Conservation (phyloP, 768 basidiomycete species). For the Pulveroboletus ravenelii region DNA sequence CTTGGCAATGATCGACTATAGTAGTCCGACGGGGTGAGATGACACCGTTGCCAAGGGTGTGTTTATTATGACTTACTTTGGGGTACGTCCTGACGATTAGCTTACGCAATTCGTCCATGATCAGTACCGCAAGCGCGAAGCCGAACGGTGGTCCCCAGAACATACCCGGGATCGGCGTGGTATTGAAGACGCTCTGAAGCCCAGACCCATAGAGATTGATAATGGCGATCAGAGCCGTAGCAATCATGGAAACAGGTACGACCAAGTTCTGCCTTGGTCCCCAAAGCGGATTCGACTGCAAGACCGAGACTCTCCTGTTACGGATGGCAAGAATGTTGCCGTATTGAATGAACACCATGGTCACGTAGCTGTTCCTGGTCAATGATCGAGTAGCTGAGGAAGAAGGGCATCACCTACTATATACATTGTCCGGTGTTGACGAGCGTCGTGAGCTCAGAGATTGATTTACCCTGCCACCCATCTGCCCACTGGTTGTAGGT, state of each 20-base stretch:
- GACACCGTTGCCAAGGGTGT: background rate
- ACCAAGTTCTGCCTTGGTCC: slow-evolving; percentile 42
- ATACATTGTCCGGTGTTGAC: slow-evolving; percentile 42
- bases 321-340: slow-evolving; percentile 40
- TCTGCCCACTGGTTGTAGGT: slow-evolving; percentile 38
- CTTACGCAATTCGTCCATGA: slow-evolving; percentile 43
- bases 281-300: slow-evolving; percentile 43
- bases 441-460: slow-evolving; percentile 29
- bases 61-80: slow-evolving; percentile 27
- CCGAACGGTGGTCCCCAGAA: slow-evolving; percentile 47
- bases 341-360: slow-evolving; percentile 45
- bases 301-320: slow-evolving; percentile 41
- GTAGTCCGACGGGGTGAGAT: slow-evolving; percentile 5
- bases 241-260: slow-evolving; percentile 35
- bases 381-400: background rate
- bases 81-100: slow-evolving; percentile 41
- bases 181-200: slow-evolving; percentile 40
- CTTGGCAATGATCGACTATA: slow-evolving; percentile 34
- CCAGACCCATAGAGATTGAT: slow-evolving; percentile 43
- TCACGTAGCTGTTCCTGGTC: slow-evolving; percentile 36
- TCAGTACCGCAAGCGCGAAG: slow-evolving; percentile 39
- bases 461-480: slow-evolving; percentile 33
- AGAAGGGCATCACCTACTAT: slow-evolving; percentile 32
- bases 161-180: slow-evolving; percentile 41
- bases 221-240: slow-evolving; percentile 40